Evolutionary conservation across 495 filamentous ascomycete genomes (phyloP).

Genomic region (Entonaema liquescens): DNA sequence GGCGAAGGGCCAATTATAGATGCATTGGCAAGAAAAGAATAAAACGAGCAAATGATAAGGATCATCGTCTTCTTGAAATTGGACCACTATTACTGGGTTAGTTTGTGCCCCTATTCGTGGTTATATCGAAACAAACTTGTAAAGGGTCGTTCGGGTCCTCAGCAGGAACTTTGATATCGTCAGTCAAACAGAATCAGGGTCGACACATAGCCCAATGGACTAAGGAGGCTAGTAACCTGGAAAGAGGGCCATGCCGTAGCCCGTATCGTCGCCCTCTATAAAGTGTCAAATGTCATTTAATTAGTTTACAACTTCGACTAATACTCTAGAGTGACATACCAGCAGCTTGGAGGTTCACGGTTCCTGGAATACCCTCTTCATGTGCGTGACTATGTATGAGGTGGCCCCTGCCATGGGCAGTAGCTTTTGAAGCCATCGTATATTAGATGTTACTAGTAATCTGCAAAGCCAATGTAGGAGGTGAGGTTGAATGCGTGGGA

Average conservation of each 20-base stretch:
- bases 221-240: slow-evolving; percentile 40
- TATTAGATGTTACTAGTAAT: slow-evolving; percentile 1
- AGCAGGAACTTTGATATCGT: slow-evolving; percentile 55
- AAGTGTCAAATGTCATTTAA: not conserved
- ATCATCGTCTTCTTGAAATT: slow-evolving; percentile 68
- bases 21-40: slow-evolving; percentile 70
- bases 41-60: slow-evolving; percentile 64
- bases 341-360: slow-evolving; percentile 62
- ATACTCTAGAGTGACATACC: slow-evolving; percentile 36
- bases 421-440: slow-evolving; percentile 28
- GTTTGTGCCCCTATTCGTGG: not conserved
- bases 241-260: slow-evolving; percentile 67
- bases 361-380: slow-evolving; percentile 66
- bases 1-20: slow-evolving; percentile 66
- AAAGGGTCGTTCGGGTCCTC: slow-evolving; percentile 73
- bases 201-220: not conserved
- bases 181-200: not conserved
- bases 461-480: slow-evolving; percentile 13
- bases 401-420: slow-evolving; percentile 24
- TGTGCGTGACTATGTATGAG: slow-evolving; percentile 62
- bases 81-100: slow-evolving; percentile 57
- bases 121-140: slow-evolving; percentile 47
- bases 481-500: not conserved
- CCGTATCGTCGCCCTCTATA: slow-evolving; percentile 68
- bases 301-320: not conserved